Percentiles rank a stretch among this genome's conserved stretches.
Conservation (phyloP, 2,329 filamentous ascomycete species). For the Dactylonectria macrodidyma region DNA sequence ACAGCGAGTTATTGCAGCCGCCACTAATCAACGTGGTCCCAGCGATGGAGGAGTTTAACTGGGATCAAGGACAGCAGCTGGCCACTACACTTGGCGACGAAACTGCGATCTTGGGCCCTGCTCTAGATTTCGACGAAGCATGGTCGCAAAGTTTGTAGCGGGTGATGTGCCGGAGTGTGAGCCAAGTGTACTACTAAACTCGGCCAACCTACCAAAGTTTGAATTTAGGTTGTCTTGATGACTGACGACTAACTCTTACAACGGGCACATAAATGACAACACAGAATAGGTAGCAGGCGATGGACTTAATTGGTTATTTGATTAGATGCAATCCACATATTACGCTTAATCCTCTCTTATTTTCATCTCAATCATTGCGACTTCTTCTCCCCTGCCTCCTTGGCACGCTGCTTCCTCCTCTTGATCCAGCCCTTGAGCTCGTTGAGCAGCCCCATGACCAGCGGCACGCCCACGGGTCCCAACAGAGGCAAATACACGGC, state of each 20-base stretch:
- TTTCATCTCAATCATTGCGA: conserved; percentile 43
- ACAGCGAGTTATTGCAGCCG: no score
- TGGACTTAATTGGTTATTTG: conserved; percentile 19
- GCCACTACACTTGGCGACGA: no score
- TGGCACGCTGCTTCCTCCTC: conserved; percentile 61
- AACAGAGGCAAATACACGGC: conserved; percentile 94
- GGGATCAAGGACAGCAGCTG: no score
- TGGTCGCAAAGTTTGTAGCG: no score
- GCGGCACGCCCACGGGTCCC: conserved; percentile 90
- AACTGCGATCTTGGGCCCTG: no score
- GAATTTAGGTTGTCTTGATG: neutral
- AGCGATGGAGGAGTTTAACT: no score
- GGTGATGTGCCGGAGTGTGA: no score
- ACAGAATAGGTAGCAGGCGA: neutral
- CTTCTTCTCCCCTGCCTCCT: conserved; percentile 58
- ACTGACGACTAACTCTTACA: neutral
- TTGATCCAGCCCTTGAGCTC: conserved; percentile 78
- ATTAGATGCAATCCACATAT: conserved; percentile 35
- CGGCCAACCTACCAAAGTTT: no score
- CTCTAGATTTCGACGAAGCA: no score
- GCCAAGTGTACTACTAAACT: no score
- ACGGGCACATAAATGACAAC: neutral
- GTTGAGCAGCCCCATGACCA: conserved; percentile 87
- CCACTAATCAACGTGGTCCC: no score
- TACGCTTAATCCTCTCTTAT: conserved; percentile 8